phyloP scores from a whole-genome alignment of 2,329 filamentous ascomycete genomes.

The Ascocoryne sarcoides region DNA sequence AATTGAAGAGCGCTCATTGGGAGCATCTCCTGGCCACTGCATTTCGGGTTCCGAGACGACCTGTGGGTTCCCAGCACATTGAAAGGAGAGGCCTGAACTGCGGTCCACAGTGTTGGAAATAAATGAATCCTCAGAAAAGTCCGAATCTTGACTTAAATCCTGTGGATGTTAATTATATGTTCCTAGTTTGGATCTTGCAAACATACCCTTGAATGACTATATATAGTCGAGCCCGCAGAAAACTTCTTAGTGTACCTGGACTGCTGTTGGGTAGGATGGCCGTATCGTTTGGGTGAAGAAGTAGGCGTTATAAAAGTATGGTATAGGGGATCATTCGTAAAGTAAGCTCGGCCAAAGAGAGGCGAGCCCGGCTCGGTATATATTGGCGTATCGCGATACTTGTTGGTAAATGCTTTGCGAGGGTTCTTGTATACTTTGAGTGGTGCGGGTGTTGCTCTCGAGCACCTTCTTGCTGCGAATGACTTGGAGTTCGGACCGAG shows the following conservation, averaged over 20 bases:
- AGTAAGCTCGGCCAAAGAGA: conserved; percentile 11
- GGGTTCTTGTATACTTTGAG: neutral
- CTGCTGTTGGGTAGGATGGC: neutral
- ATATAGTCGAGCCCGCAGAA: neutral
- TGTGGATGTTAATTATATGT: no score
- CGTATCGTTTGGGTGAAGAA: neutral
- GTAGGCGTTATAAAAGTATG: neutral
- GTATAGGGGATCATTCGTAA: conserved; percentile 6
- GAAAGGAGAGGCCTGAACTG: conserved; percentile 21
- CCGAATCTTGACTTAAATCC: no score
- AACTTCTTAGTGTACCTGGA: neutral
- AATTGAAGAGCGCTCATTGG: neutral
- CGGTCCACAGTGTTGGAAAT: no score
- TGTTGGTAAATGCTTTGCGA: neutral
- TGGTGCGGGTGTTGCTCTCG: conserved; percentile 1
- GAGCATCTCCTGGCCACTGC: neutral
- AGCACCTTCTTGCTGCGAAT: conserved; percentile 5
- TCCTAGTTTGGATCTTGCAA: no score
- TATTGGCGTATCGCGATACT: conserved; percentile 21
- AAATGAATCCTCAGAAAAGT: no score
- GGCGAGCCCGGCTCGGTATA: conserved; percentile 18
- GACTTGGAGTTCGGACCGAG: conserved; percentile 3
- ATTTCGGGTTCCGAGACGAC: neutral
- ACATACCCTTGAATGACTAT: neutral
- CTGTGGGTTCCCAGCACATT: conserved; percentile 14